These are phyloP conservation scores for Hortiboletus campestris DNA, from an alignment of 768 basidiomycete species.

Conservation along the genomic window DNA sequence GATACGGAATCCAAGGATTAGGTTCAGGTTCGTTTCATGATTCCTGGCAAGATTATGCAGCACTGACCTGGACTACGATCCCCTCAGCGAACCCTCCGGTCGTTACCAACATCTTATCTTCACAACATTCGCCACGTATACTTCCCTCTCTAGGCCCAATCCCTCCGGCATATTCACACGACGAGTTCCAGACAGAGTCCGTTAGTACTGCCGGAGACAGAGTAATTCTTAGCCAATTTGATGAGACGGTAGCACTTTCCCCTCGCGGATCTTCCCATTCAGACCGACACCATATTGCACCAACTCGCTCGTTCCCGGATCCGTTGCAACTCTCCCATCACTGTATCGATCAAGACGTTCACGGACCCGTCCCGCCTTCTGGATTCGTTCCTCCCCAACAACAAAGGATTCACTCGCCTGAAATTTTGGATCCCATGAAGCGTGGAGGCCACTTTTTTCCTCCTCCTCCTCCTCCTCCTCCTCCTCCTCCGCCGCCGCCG, in stretches of 20 bases:
- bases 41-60: not conserved
- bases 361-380: not conserved
- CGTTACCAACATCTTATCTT: not conserved
- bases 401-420: not conserved
- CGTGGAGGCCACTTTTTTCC: not conserved
- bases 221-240: not conserved
- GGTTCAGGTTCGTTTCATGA: conserved; percentile 8
- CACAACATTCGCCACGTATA: not conserved
- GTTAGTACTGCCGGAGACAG: not conserved
- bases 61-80: not conserved
- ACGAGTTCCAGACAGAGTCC: not conserved
- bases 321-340: not conserved
- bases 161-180: conserved; percentile 8
- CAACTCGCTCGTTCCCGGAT: not conserved
- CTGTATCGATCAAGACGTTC: not conserved
- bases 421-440: conserved; percentile 1
- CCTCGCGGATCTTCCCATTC: not conserved
- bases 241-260: not conserved
- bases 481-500: no score
- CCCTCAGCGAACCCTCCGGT: not conserved
- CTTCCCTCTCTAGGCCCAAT: not conserved
- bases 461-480: not conserved
- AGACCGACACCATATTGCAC: not conserved
- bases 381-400: not conserved
- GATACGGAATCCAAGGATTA: conserved; percentile 16